phyloP scores from a whole-genome alignment of 192 early-diverging fungal species.

The Mortierella alpina region DNA sequence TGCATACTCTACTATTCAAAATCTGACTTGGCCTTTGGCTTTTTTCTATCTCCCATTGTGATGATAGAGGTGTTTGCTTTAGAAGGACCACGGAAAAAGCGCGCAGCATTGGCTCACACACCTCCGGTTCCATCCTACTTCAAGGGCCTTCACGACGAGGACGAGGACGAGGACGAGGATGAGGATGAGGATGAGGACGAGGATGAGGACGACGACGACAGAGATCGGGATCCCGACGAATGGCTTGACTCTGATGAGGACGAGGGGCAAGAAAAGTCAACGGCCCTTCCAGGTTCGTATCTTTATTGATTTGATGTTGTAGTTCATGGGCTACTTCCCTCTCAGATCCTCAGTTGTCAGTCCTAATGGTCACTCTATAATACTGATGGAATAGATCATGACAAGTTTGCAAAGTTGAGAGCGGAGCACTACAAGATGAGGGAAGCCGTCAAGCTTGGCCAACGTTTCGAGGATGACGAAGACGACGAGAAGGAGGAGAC shows the following conservation, averaged over 20 bases:
- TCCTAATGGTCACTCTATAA: neutral
- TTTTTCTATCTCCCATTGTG: constrained; percentile 4
- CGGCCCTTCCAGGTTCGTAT: constrained; percentile 1
- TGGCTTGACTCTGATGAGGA: constrained; percentile 68
- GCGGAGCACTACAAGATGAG: constrained; percentile 94
- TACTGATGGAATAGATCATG: constrained; percentile 60
- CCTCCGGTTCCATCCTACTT: constrained; percentile 63
- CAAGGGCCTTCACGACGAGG: constrained; percentile 53
- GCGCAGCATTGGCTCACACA: constrained; percentile 59
- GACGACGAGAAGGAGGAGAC: constrained; percentile 61
- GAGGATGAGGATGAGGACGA: constrained; percentile 57
- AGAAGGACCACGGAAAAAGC: constrained; percentile 43
- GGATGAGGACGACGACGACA: constrained; percentile 57
- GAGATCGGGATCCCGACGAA: constrained; percentile 70
- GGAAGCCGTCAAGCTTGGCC: constrained; percentile 67
- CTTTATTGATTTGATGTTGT: constrained; percentile 7
- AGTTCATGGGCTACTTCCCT: neutral
- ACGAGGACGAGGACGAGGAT: constrained; percentile 51
- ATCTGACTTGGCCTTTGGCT: neutral
- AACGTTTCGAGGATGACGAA: constrained; percentile 61
- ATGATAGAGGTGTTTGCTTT: constrained; percentile 35
- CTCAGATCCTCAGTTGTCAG: neutral
- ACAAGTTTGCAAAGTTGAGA: constrained; percentile 81
- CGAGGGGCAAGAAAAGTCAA: constrained; percentile 48
- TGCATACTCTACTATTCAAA: neutral